A percentile compares a stretch with the other conserved stretches of the same genome.
Conservation (phyloP, 177 flowering plant species). For the Vitis hybrid region DNA sequence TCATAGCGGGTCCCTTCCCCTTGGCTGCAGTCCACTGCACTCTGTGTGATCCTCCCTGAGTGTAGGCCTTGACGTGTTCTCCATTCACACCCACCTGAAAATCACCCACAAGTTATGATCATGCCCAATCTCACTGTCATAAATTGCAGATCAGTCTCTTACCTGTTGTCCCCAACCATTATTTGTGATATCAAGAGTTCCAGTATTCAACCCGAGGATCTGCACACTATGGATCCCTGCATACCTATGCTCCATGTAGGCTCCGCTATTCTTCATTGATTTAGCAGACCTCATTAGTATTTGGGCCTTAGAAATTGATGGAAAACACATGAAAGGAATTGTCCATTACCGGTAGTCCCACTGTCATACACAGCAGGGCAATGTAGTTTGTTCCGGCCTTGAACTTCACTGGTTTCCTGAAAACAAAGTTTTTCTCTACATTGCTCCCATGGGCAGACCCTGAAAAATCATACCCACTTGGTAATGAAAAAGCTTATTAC, state of each 20-base stretch:
- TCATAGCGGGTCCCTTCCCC: conserved; percentile 35
- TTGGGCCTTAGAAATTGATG: neutral
- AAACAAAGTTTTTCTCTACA: conserved; percentile 58
- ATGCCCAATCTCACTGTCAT: too few relatives aligned
- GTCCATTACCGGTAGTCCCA: conserved; percentile 71
- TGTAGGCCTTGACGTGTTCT: conserved; percentile 45
- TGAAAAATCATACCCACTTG: conserved; percentile 23
- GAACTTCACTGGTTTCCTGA: conserved; percentile 37
- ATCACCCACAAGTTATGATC: too few relatives aligned
- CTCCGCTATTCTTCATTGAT: conserved; percentile 80
- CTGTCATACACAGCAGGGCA: conserved; percentile 51
- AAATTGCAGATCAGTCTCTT: neutral
- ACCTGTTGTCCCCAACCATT: conserved; percentile 79
- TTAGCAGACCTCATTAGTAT: conserved; percentile 6
- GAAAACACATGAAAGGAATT: neutral
- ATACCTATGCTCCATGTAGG: conserved; percentile 68
- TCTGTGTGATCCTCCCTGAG: conserved; percentile 55
- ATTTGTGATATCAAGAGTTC: conserved; percentile 66
- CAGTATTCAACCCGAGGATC: conserved; percentile 72
- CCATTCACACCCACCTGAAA: conserved; percentile 60
- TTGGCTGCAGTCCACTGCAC: conserved; percentile 56
- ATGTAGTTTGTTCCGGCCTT: conserved; percentile 62
- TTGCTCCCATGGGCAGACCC: conserved; percentile 74
- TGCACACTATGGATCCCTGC: conserved; percentile 59
- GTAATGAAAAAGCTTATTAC: neutral